Percentiles rank a stretch among this genome's conserved stretches.
phyloP scores from a whole-genome alignment of 2,329 filamentous ascomycete species.

The Sporothrix sp. region DNA sequence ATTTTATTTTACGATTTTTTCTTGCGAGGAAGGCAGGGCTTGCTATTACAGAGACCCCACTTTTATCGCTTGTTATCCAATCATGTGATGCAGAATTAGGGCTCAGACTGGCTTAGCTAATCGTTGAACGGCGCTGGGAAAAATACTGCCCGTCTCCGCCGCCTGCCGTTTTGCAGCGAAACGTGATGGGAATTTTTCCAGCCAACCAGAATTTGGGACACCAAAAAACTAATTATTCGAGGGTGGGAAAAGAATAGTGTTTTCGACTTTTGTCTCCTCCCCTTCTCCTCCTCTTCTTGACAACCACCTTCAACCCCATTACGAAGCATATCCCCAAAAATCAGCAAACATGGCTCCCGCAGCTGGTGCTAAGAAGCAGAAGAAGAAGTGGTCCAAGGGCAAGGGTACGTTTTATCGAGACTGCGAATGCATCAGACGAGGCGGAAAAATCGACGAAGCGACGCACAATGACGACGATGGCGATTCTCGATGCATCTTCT shows the following conservation, averaged over 20 bases:
- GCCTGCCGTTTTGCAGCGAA: not conserved
- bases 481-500: not conserved
- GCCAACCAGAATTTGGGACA: conserved; percentile 18
- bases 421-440: not conserved
- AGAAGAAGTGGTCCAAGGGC: conserved; percentile 63
- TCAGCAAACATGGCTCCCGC: conserved; percentile 35
- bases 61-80: conserved; percentile 1
- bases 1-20: too few species aligned
- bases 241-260: conserved; percentile 1
- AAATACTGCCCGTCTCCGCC: conserved; percentile 11
- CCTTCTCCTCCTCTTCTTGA: conserved; percentile 8
- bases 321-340: conserved; percentile 23
- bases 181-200: conserved; percentile 6
- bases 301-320: conserved; percentile 20
- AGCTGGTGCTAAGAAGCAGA: conserved; percentile 66
- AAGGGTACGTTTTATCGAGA: conserved; percentile 54
- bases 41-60: conserved; percentile 1
- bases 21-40: not conserved
- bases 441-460: not conserved
- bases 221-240: conserved; percentile 16
- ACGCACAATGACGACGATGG: not conserved
- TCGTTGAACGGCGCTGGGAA: not conserved
- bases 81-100: conserved; percentile 11
- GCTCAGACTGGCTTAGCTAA: conserved; percentile 8
- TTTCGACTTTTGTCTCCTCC: conserved; percentile 7